A percentile compares a stretch with the other conserved stretches of the same genome.
Conservation (phyloP, 2,329 filamentous ascomycete genomes). For the Stemphylium lycopersici region DNA sequence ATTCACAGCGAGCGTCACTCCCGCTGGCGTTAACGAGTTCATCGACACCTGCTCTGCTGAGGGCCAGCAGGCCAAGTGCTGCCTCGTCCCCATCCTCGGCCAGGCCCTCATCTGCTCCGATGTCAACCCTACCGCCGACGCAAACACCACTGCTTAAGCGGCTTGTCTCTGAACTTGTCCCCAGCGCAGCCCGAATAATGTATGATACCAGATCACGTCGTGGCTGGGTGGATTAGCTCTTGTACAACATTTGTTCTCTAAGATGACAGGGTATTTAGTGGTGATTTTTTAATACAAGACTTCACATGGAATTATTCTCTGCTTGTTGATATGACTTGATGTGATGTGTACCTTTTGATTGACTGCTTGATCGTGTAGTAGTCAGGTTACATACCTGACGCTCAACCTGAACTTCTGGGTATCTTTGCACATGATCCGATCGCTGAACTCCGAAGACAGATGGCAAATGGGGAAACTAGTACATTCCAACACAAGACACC, state of each 20-base stretch:
- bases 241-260: slow-evolving; percentile 4
- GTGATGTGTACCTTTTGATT: no score
- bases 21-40: slow-evolving; percentile 53
- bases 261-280: background rate
- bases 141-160: slow-evolving; percentile 1
- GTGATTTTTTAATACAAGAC: slow-evolving; percentile 3
- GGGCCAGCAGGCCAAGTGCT: slow-evolving; percentile 65
- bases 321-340: background rate
- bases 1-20: slow-evolving; percentile 42
- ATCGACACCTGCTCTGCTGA: slow-evolving; percentile 54
- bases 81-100: slow-evolving; percentile 58
- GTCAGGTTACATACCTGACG: no score
- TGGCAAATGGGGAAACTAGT: no score
- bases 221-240: background rate
- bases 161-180: background rate
- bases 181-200: background rate
- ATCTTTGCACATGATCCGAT: background rate
- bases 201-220: background rate
- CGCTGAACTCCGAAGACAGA: no score
- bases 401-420: background rate
- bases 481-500: no score
- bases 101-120: slow-evolving; percentile 49
- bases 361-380: no score
- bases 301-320: background rate
- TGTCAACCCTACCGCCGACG: slow-evolving; percentile 34